Base-by-base conservation (phyloP, 352 stramenopile genomes). In the Phytopythium chamaehyphon region DNA sequence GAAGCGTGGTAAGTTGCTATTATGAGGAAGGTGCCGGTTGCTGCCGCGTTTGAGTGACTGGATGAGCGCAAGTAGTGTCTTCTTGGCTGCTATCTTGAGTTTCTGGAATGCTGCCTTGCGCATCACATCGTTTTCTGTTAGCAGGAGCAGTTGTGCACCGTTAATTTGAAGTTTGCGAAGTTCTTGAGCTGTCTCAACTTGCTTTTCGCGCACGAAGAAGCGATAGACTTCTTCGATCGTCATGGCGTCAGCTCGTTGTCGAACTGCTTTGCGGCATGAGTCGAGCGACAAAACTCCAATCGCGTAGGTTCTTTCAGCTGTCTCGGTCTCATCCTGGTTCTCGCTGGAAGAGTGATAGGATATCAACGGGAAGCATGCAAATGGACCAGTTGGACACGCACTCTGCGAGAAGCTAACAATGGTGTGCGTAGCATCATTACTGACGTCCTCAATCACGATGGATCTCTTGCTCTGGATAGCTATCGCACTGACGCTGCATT, bases 201-300 rank as follows among this genome's bases (percentile, higher is more conserved):
- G 54, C 26, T 74, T 61, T 68, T 83, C 77, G 15, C 67, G 67
- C n/a, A 61, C 31, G 2, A 93, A 55, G 49, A 93, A 88, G 2
- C 59, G 73, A 38, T 61, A 53, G 22, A 93, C 40, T 10, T 59
- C 57, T 6, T 59, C 48, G 0, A 66, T 26, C 0, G 80, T 82
- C 83, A 93, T 90, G 11, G 76, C 60, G 16, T 83, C 73, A 1
- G 83, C 71, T 8, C 63, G 64, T n/a, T 78, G 61, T 4, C 63
- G 63, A 5, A 67, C 54, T 1, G 80, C 73, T 21, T 74, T 73
- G 0, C 80, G 69, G 45, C 72, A 88, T 1, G 73, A 49, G 51
- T 93, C 82, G 6, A 88, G 47, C 5, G 72, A 69, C 0, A 93
- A 28, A 10, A 90, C 62, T 2, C 82, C 82, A 40, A 90, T 76